Base-by-base conservation (phyloP, 1,284 basidiomycete genomes). In the Trichosporon sp. region DNA sequence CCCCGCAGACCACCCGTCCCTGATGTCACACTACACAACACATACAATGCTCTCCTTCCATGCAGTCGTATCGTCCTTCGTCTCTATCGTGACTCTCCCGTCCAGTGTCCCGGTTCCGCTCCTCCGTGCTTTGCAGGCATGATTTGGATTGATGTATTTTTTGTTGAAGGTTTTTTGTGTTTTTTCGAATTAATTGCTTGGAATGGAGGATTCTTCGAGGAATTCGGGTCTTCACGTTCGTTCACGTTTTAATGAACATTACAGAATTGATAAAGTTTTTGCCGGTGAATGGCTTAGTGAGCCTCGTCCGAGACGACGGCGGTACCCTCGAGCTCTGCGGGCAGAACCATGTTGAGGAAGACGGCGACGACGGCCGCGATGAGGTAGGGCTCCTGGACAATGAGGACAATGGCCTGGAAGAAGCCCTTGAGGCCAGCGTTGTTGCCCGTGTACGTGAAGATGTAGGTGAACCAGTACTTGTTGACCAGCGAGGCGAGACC, bases 321-420 rank as follows among this genome's bases (percentile, higher is more conserved):
- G 19, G 56, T 8, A n/a, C 68, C 68, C 10, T 61, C 57, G 21
- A 49, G 33, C 59, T 74, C 71, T 29, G 61, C 60, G 3, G 72
- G 62, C 4, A 76, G 61, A 6, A 61, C 63, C 21, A 65, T 60
- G 63, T 76, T 75, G 61, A 76, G 69, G 34, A 68, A 10, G 16
- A 70, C 70, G 36, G 70, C 74, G 33, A 74, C 59, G 21, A 77
- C 27, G 10, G 70, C 75, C 2, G 73, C 63, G 61, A 75, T 74
- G 32, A 77, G 67, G 68, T 75, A 75, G 13, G 72, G 60, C 87
- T 89, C n/a, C 87, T 91, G 70, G 85, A 88, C 61, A 89, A 92
- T 80, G 69, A 93, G 90, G 19, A 87, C 87, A 67, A 93, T 89
- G 2, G 88, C 88, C 73, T 89, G 83, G 67, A 93, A 85, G 59